Base-by-base conservation (phyloP, 441 rosid genomes). In the Isatis lusitanica region DNA sequence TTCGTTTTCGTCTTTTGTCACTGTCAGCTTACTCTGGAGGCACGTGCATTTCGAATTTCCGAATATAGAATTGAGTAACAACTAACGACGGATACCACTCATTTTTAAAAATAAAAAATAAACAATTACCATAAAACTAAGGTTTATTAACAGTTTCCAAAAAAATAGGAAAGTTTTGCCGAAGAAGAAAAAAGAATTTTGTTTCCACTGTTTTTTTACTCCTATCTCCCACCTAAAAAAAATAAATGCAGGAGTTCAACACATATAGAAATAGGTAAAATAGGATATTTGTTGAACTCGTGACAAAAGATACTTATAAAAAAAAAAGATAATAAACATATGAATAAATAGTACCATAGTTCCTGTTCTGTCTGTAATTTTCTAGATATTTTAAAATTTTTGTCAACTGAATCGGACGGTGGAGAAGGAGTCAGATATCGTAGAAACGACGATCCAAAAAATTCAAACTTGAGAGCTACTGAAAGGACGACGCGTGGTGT, bases 371-470 rank as follows among this genome's bases (percentile, higher is more conserved):
- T 6, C 15, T 15, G 50, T 47, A 17, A 47, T 16, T 47, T 50
- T 50, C 0, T 9, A 47, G 57, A 63, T 55, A 63, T 64, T 64
- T 18, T 16, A 6, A 1, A 2, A 30, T 18, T 4, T 10, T 61
- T 57, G 73, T 72, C 66, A 66, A 51, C 55, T 53, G 3, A 4
- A 71, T 77, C 80, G 70, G 69, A 77, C 70, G 77, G 74, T 39
- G 6, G 0, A 67, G 77, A 52, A 66, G 1, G 61, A 60, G 77
- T 66, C 70, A 46, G 52, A 16, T 2, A 9, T 21, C 2, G 10
- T 10, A 2, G 28, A 42, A 64, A 63, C 38, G 31, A 15, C 16
- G 55, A 69, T 63, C 66, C 40, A 35, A 62, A 52, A 52, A 12
- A 46, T 17, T 47, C 21, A 76, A 64, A 76, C 65, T 43, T 35